A percentile compares a stretch with the other conserved stretches of the same genome.
Conservation (phyloP, 495 filamentous ascomycete species). For the Darksidea phi region DNA sequence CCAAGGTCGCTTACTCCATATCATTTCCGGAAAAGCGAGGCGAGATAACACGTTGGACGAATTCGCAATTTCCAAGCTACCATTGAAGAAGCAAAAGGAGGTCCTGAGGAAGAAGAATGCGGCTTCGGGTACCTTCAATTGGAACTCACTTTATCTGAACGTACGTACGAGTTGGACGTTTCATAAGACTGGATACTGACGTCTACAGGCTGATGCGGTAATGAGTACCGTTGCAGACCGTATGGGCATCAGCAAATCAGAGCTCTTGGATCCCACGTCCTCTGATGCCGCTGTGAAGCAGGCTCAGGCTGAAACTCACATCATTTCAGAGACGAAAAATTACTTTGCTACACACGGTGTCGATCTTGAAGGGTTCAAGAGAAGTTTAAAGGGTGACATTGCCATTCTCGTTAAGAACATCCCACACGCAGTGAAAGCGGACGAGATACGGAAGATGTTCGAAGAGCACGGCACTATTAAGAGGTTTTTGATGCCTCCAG, state of each 20-base stretch:
- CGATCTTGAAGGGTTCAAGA: conserved; percentile 86
- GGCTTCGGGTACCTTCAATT: conserved; percentile 77
- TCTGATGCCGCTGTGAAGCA: conserved; percentile 93
- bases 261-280: conserved; percentile 88
- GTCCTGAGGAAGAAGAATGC: conserved; percentile 79
- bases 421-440: conserved; percentile 69
- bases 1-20: conserved; percentile 86
- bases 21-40: conserved; percentile 78
- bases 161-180: conserved; percentile 50
- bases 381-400: conserved; percentile 75
- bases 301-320: conserved; percentile 91
- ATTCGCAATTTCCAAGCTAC: conserved; percentile 79
- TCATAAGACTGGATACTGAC: conserved; percentile 35
- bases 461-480: conserved; percentile 71
- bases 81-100: conserved; percentile 88
- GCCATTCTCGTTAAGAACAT: conserved; percentile 96
- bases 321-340: conserved; percentile 92
- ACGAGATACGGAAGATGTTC: conserved; percentile 65
- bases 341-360: conserved; percentile 87
- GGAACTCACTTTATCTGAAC: conserved; percentile 98
- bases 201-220: conserved; percentile 74
- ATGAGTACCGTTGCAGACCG: conserved; percentile 86
- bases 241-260: conserved; percentile 82
- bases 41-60: conserved; percentile 81
- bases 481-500: conserved; percentile 84